Percentiles rank a stretch among this genome's conserved stretches.
These are phyloP conservation scores for Penicillium tannophilum DNA, from an alignment of 495 filamentous ascomycete species.

Conservation along the genomic window DNA sequence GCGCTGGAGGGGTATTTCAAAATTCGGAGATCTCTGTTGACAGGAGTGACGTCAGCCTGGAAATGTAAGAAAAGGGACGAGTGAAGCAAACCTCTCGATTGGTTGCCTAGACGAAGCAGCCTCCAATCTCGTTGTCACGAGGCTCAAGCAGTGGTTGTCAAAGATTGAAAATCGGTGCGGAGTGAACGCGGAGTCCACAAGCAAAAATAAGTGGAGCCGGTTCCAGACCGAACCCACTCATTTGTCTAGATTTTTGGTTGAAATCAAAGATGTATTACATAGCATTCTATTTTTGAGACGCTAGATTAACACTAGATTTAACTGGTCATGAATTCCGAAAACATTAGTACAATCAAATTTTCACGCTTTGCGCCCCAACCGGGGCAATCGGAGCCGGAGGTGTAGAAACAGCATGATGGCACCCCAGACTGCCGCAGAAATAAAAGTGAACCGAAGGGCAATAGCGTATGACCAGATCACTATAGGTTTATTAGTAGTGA, in stretches of 20 bases:
- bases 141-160: not conserved
- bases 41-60: not conserved
- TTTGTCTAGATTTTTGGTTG: too few relatives aligned
- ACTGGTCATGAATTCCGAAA: not conserved
- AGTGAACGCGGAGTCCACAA: constrained; percentile 7
- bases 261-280: too few relatives aligned
- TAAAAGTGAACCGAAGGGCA: constrained; percentile 57
- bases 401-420: constrained; percentile 51
- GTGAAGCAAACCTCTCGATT: not conserved
- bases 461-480: constrained; percentile 62
- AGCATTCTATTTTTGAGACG: not conserved
- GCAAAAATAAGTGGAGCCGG: constrained; percentile 4
- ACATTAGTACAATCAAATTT: not conserved
- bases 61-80: not conserved
- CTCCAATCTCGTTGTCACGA: not conserved
- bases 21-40: not conserved
- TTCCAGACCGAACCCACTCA: not conserved
- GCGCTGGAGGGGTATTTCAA: constrained; percentile 8
- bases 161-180: constrained; percentile 6
- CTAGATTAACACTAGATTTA: not conserved
- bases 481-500: constrained; percentile 27
- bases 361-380: constrained; percentile 47
- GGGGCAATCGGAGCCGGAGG: constrained; percentile 55
- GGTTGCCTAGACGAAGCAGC: not conserved
- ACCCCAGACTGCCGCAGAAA: constrained; percentile 52